Percentiles rank a stretch among this genome's conserved stretches.
Conservation (phyloP, 805 yeast species). For the Barnettozyma siamensis region DNA sequence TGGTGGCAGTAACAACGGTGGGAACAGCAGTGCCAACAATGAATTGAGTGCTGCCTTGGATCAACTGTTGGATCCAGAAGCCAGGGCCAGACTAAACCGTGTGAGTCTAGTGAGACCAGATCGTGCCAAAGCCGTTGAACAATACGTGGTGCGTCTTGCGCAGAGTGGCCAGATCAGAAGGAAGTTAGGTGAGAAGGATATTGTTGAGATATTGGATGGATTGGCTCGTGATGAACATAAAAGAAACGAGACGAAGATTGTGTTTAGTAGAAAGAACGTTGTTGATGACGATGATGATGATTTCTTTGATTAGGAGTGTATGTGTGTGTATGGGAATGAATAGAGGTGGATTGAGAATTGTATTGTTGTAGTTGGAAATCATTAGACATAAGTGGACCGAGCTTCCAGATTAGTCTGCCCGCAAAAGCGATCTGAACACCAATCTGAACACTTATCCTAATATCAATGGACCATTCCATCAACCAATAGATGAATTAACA, state of each 20-base stretch:
- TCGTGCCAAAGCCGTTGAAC: conserved; percentile 83
- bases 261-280: conserved; percentile 21
- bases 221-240: conserved; percentile 69
- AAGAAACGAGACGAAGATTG: conserved; percentile 59
- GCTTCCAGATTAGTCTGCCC: neutral
- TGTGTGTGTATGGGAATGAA: too few relatives aligned
- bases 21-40: neutral
- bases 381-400: neutral
- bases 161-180: conserved; percentile 70
- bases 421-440: too few relatives aligned
- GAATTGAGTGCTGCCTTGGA: conserved; percentile 36
- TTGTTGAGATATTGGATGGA: conserved; percentile 79
- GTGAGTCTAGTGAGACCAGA: conserved; percentile 89
- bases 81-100: conserved; percentile 81
- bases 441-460: too few relatives aligned
- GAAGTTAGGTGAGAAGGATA: conserved; percentile 74
- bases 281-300: conserved; percentile 32
- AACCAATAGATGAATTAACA: too few relatives aligned
- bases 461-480: too few relatives aligned
- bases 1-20: conserved; percentile 14
- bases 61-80: conserved; percentile 73
- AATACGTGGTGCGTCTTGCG: conserved; percentile 64
- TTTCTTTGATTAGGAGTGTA: conserved; percentile 38
- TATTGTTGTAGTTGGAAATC: too few relatives aligned
- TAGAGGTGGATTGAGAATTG: too few relatives aligned